phyloP scores from a whole-genome alignment of 2,329 filamentous ascomycete genomes.

The Paraphoma sp. region DNA sequence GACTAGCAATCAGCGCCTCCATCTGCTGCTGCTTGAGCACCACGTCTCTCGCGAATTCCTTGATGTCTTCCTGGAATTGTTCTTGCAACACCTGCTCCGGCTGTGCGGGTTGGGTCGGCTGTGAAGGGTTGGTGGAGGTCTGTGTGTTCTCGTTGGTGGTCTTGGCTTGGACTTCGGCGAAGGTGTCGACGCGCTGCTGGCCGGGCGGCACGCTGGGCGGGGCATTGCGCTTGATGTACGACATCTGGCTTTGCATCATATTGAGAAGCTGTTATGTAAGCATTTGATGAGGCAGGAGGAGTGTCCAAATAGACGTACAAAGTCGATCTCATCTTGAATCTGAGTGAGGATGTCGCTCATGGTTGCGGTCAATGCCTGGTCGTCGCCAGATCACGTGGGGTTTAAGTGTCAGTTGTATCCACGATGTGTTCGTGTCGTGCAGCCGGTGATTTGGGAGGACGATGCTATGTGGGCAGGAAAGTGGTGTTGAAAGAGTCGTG shows the following conservation, averaged over 20 bases:
- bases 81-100: slow-evolving; percentile 22
- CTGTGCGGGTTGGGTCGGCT: slow-evolving; percentile 12
- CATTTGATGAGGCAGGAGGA: not conserved
- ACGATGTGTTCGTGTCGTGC: too few species aligned
- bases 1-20: slow-evolving; percentile 74
- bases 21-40: slow-evolving; percentile 85
- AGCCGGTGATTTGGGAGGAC: too few species aligned
- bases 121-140: slow-evolving; percentile 12
- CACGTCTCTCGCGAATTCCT: slow-evolving; percentile 77
- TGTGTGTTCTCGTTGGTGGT: slow-evolving; percentile 25
- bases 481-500: not conserved
- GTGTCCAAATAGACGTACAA: slow-evolving; percentile 58
- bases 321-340: slow-evolving; percentile 83
- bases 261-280: slow-evolving; percentile 49
- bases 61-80: slow-evolving; percentile 70
- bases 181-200: slow-evolving; percentile 49
- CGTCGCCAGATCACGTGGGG: too few species aligned
- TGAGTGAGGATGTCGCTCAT: slow-evolving; percentile 83
- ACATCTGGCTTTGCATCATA: slow-evolving; percentile 56
- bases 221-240: slow-evolving; percentile 52
- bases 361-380: slow-evolving; percentile 2
- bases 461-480: not conserved
- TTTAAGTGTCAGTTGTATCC: too few species aligned
- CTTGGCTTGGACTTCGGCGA: slow-evolving; percentile 39
- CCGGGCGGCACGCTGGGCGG: slow-evolving; percentile 51